Base-by-base conservation (phyloP, 305 asterid genomes). In the Plantago lanceolata region DNA sequence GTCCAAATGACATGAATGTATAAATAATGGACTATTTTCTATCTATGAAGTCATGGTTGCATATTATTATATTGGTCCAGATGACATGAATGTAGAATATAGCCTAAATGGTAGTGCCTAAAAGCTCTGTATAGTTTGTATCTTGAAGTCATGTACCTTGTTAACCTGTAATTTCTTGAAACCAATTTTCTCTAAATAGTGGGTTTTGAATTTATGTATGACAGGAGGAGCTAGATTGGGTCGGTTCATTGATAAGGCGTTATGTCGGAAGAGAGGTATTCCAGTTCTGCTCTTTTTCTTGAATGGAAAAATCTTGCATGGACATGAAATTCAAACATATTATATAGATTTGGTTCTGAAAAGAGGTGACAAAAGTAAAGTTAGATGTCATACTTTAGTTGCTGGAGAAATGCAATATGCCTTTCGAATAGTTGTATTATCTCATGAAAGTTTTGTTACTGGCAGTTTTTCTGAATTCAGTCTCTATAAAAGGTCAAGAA, bases 241-340 rank as follows among this genome's bases (percentile, higher is more conserved):
- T 72, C 71, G 85, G 73, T 67, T 71, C 53, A 71, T 65, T 93
- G 81, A 83, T 93, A 66, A 78, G 65, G 69, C 85, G 84, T n/a
- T 93, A 84, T 61, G 79, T 87, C 12, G 99, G 99, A 62, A 82
- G 99, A 85, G 99, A 93, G 99, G 97, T 90, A 76, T 59, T 79
- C 44, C 2, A 55, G 67, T 60, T 17, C 47, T 59, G 52, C 56
- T 12, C 4, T 63, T 29, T 53, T 48, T 35, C 59, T 64, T 47
- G 58, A 33, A 47, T 14, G 35, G 17, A 43, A 28, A 35, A 17
- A 6, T 19, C 64, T 49, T 53, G 8, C 55, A 12, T 19, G 68
- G 57, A 58, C 6, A 8, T 8, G 43, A 61, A 35, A 64, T 52
- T 21, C 35, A 59, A 50, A 52, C 28, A 43, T 12, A 29, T 40